These are phyloP conservation scores for Phaeosphaeria sp. DNA, from an alignment of 2,329 filamentous ascomycete species.

Conservation along the genomic window DNA sequence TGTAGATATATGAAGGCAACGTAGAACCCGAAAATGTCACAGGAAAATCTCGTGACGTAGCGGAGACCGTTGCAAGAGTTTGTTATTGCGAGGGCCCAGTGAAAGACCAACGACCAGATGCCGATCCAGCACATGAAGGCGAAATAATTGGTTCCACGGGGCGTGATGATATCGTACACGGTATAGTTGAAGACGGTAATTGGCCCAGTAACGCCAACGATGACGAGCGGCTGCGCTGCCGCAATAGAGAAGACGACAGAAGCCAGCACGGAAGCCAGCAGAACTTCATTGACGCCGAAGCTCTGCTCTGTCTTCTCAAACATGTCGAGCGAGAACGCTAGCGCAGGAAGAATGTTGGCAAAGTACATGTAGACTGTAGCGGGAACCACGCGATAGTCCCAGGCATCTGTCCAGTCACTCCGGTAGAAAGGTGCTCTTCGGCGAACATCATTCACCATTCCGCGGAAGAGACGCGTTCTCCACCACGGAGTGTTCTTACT, in stretches of 20 bases:
- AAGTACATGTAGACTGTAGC: slow-evolving; percentile 95
- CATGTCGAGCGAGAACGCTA: slow-evolving; percentile 93
- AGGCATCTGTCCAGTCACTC: slow-evolving; percentile 86
- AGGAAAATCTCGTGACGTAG: slow-evolving; percentile 89
- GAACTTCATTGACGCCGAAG: slow-evolving; percentile 89
- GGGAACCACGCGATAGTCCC: slow-evolving; percentile 87
- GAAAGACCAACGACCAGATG: slow-evolving; percentile 83
- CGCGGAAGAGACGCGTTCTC: slow-evolving; percentile 75
- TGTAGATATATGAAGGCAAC: slow-evolving; percentile 91
- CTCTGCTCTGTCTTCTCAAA: slow-evolving; percentile 84
- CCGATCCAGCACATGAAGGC: slow-evolving; percentile 93
- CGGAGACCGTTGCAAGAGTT: slow-evolving; percentile 89
- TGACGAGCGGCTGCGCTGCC: slow-evolving; percentile 84
- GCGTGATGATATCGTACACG: slow-evolving; percentile 84
- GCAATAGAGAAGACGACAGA: slow-evolving; percentile 81
- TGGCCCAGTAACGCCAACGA: slow-evolving; percentile 90
- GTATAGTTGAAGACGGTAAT: slow-evolving; percentile 96
- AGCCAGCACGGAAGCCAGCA: slow-evolving; percentile 84
- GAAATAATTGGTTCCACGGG: slow-evolving; percentile 80
- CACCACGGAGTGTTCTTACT: slow-evolving; percentile 64
- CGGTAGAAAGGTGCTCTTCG: slow-evolving; percentile 77
- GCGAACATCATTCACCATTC: slow-evolving; percentile 80
- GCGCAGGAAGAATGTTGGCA: slow-evolving; percentile 85
- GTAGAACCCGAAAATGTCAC: slow-evolving; percentile 94
- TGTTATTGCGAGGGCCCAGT: slow-evolving; percentile 81